These are phyloP conservation scores for Sechiopsis laciniata DNA, from an alignment of 306 rosid genomes.

Conservation along the genomic window DNA sequence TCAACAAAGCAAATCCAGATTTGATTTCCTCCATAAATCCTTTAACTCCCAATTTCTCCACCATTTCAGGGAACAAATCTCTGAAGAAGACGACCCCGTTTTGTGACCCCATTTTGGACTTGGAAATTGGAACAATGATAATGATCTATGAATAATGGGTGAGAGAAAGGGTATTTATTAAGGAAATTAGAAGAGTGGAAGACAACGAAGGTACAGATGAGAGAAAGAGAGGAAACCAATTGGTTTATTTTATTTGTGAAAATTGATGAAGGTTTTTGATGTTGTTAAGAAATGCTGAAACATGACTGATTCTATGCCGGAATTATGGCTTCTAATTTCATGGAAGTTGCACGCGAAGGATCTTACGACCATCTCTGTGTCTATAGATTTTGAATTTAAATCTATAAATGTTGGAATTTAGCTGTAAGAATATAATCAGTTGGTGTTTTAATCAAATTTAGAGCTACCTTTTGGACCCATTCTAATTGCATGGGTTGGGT, in stretches of 20 bases:
- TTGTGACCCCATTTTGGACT: slow-evolving; percentile 5
- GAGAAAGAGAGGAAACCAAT: neutral
- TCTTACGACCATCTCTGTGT: neutral
- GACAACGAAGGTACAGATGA: neutral
- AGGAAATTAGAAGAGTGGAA: slow-evolving; percentile 1
- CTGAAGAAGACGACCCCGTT: slow-evolving; percentile 39
- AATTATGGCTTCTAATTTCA: neutral
- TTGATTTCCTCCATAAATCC: slow-evolving; percentile 75
- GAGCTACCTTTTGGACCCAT: too few relatives aligned
- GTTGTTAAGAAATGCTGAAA: slow-evolving; percentile 10
- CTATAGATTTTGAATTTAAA: neutral
- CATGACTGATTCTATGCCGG: neutral
- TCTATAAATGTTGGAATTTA: too few relatives aligned
- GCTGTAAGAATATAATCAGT: too few relatives aligned
- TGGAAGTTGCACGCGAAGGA: slow-evolving; percentile 9
- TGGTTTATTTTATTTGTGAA: neutral
- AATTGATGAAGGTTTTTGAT: neutral
- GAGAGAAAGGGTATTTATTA: neutral
- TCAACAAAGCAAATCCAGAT: slow-evolving; percentile 56
- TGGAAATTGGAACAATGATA: neutral
- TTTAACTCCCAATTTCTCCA: slow-evolving; percentile 55
- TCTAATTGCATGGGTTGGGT: too few relatives aligned
- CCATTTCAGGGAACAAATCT: slow-evolving; percentile 71
- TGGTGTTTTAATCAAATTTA: too few relatives aligned
- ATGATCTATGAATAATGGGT: neutral